A percentile compares a stretch with the other conserved stretches of the same genome.
Conservation (phyloP, 495 filamentous ascomycete genomes). For the Lasiosphaeria miniovina region DNA sequence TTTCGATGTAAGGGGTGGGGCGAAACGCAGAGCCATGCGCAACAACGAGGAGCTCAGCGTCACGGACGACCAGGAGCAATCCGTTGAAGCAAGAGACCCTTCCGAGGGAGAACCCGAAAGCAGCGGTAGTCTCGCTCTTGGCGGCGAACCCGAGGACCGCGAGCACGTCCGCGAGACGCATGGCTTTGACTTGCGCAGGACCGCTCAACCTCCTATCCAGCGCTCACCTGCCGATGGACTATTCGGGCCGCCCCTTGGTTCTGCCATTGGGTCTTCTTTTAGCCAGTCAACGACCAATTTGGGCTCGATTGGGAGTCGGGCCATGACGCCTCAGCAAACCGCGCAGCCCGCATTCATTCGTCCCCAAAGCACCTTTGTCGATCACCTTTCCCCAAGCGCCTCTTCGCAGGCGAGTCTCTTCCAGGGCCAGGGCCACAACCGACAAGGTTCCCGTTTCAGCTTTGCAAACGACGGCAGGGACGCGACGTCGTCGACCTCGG, state of each 20-base stretch:
- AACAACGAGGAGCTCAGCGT: conserved; percentile 63
- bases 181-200: conserved; percentile 48
- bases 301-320: conserved; percentile 57
- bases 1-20: conserved; percentile 75
- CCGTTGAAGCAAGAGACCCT: conserved; percentile 33
- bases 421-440: conserved; percentile 74
- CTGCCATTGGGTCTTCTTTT: conserved; percentile 53
- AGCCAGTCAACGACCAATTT: conserved; percentile 44
- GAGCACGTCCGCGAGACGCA: conserved; percentile 52
- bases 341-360: conserved; percentile 68
- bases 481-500: conserved; percentile 55
- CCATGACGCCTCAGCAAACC: conserved; percentile 81
- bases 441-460: conserved; percentile 83
- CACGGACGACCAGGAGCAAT: conserved; percentile 57
- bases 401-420: conserved; percentile 54
- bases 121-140: conserved; percentile 78
- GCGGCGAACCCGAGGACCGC: conserved; percentile 84
- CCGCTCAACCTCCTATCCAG: conserved; percentile 73
- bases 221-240: conserved; percentile 52
- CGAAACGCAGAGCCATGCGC: conserved; percentile 68
- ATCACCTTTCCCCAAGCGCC: conserved; percentile 50
- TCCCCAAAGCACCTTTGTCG: conserved; percentile 57
- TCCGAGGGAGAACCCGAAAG: conserved; percentile 62
- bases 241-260: conserved; percentile 52
- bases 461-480: conserved; percentile 73